A percentile compares a stretch with the other conserved stretches of the same genome.
These are phyloP conservation scores for Yamadazyma triangularis DNA, from an alignment of 1,139 yeast species.

Conservation along the genomic window DNA sequence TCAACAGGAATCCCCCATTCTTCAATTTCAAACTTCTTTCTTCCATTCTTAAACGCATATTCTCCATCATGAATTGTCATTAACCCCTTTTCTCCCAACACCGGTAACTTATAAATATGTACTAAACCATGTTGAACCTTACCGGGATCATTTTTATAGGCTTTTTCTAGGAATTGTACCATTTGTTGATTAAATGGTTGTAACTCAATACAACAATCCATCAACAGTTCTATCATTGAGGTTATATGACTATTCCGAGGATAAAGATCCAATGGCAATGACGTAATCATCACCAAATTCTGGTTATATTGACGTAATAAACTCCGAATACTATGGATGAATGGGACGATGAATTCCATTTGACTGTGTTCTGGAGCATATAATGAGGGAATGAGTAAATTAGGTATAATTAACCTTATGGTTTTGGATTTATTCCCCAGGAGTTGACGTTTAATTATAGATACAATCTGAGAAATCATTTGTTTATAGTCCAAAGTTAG, in stretches of 20 bases:
- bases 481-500: slow-evolving; percentile 17
- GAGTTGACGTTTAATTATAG: slow-evolving; percentile 32
- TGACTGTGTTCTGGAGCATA: slow-evolving; percentile 55
- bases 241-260: slow-evolving; percentile 51
- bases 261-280: slow-evolving; percentile 66
- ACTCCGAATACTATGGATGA: slow-evolving; percentile 59
- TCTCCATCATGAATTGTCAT: slow-evolving; percentile 77
- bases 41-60: slow-evolving; percentile 81
- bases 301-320: slow-evolving; percentile 45
- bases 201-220: slow-evolving; percentile 69
- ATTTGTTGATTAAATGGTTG: slow-evolving; percentile 83
- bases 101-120: slow-evolving; percentile 69
- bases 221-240: slow-evolving; percentile 52
- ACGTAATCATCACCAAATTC: slow-evolving; percentile 44
- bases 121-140: slow-evolving; percentile 84
- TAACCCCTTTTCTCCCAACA: slow-evolving; percentile 68
- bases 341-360: slow-evolving; percentile 51
- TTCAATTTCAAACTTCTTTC: slow-evolving; percentile 77
- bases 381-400: slow-evolving; percentile 71
- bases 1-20: slow-evolving; percentile 97
- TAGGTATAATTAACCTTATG: slow-evolving; percentile 70
- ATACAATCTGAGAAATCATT: slow-evolving; percentile 38
- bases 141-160: slow-evolving; percentile 67
- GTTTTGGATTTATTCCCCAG: slow-evolving; percentile 34
- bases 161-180: slow-evolving; percentile 59